These are phyloP conservation scores for Penicillium sp. DNA, from an alignment of 2,329 filamentous ascomycete species.

Conservation along the genomic window DNA sequence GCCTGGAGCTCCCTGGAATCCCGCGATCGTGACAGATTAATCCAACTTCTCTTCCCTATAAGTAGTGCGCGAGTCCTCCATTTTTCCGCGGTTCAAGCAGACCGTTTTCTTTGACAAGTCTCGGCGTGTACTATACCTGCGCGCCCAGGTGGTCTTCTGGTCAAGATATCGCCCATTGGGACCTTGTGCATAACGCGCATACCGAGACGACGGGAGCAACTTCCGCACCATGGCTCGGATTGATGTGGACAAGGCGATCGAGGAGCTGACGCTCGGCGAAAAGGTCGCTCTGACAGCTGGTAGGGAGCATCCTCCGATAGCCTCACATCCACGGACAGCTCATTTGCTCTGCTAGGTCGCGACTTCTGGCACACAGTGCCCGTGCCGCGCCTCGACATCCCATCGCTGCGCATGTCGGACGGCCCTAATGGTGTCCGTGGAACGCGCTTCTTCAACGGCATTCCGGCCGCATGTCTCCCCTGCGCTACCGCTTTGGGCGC, in stretches of 20 bases:
- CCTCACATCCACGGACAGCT: background rate
- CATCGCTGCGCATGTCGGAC: slow-evolving; percentile 65
- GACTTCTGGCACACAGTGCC: slow-evolving; percentile 70
- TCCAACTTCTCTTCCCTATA: too few species aligned
- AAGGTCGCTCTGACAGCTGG: slow-evolving; percentile 50
- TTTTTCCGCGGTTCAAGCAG: too few species aligned
- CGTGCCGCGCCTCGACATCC: slow-evolving; percentile 61
- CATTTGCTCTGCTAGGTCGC: slow-evolving; percentile 26
- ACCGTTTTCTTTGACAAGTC: too few species aligned
- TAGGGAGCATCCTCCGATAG: slow-evolving; percentile 16
- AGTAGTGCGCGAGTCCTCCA: too few species aligned
- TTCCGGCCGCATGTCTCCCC: slow-evolving; percentile 70
- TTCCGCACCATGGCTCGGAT: slow-evolving; percentile 32
- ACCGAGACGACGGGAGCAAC: too few species aligned
- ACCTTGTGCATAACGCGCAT: background rate
- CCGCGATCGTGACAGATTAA: background rate
- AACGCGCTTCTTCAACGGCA: slow-evolving; percentile 66
- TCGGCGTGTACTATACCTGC: too few species aligned
- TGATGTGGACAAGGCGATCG: slow-evolving; percentile 51
- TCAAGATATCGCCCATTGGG: background rate
- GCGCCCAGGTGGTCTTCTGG: too few species aligned
- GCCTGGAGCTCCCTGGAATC: background rate
- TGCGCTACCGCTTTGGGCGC: slow-evolving; percentile 75
- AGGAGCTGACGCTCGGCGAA: slow-evolving; percentile 55
- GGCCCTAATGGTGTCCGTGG: slow-evolving; percentile 69